Evolutionary conservation across 192 early-diverging fungal genomes (phyloP).

Genomic region (Chytriomyces hyalinus): DNA sequence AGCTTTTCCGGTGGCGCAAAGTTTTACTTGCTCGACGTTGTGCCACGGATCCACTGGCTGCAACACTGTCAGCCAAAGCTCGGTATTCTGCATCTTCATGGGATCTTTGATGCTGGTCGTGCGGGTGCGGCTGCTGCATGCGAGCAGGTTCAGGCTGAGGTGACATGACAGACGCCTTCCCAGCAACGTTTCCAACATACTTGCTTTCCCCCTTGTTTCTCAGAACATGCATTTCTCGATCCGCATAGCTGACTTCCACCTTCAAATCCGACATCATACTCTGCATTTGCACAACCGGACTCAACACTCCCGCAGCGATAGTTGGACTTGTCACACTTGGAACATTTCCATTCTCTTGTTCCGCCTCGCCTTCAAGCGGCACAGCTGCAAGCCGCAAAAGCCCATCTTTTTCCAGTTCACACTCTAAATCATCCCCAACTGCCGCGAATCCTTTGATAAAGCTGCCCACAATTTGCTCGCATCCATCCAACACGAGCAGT

Average conservation of each 20-base stretch:
- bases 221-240: background rate
- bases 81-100: slow-evolving; percentile 13
- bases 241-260: slow-evolving; percentile 35
- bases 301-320: background rate
- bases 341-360: background rate
- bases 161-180: background rate
- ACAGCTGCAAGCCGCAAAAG: slow-evolving; percentile 18
- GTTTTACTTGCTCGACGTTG: slow-evolving; percentile 21
- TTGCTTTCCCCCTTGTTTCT: background rate
- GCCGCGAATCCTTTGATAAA: slow-evolving; percentile 49
- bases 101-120: too few species aligned
- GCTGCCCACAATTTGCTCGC: slow-evolving; percentile 45
- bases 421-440: slow-evolving; percentile 50
- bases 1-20: slow-evolving; percentile 31
- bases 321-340: background rate
- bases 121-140: background rate
- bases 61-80: slow-evolving; percentile 23
- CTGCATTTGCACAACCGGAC: slow-evolving; percentile 27
- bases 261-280: slow-evolving; percentile 31
- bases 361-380: background rate
- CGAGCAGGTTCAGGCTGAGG: background rate
- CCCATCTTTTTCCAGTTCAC: slow-evolving; percentile 45
- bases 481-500: slow-evolving; percentile 58
- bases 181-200: background rate
- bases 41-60: background rate